Conservation (phyloP, 2,329 filamentous ascomycete species). For the Ascochyta viciae-villosae region DNA sequence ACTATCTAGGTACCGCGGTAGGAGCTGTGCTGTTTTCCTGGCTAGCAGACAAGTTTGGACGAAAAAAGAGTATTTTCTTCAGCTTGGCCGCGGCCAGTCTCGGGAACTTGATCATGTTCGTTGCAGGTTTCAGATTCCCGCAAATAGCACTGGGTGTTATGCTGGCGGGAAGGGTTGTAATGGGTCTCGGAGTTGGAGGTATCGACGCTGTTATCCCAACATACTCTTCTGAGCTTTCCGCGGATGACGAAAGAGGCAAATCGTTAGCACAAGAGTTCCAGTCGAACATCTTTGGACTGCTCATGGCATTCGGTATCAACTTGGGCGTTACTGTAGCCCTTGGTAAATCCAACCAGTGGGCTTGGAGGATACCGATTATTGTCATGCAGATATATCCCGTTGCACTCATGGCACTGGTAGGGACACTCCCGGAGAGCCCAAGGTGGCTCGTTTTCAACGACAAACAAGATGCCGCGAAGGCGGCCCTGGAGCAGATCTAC, state of each 20-base stretch:
- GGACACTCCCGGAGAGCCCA: slow-evolving; percentile 63
- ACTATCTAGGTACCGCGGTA: slow-evolving; percentile 67
- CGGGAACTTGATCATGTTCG: slow-evolving; percentile 67
- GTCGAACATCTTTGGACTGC: slow-evolving; percentile 68
- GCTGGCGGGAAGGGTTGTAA: slow-evolving; percentile 59
- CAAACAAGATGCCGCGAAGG: slow-evolving; percentile 58
- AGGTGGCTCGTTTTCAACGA: slow-evolving; percentile 64
- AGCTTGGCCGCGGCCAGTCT: slow-evolving; percentile 62
- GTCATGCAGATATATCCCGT: slow-evolving; percentile 67
- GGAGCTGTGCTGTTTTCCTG: slow-evolving; percentile 65
- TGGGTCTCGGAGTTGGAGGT: slow-evolving; percentile 66
- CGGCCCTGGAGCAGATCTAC: slow-evolving; percentile 58
- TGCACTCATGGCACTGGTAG: slow-evolving; percentile 60
- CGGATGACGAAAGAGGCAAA: slow-evolving; percentile 64
- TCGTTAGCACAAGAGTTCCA: slow-evolving; percentile 70
- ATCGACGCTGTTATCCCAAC: slow-evolving; percentile 68
- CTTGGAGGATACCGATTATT: slow-evolving; percentile 67
- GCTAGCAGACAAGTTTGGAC: slow-evolving; percentile 61
- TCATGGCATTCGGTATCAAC: slow-evolving; percentile 68
- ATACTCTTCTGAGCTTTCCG: slow-evolving; percentile 64
- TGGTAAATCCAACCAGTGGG: slow-evolving; percentile 66
- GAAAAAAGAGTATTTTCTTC: slow-evolving; percentile 63
- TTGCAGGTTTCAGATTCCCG: slow-evolving; percentile 58
- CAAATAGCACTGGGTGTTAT: slow-evolving; percentile 56
- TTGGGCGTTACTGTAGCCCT: slow-evolving; percentile 60